Conservation (phyloP, 2,329 filamentous ascomycete genomes). For the Claviceps maximensis region DNA sequence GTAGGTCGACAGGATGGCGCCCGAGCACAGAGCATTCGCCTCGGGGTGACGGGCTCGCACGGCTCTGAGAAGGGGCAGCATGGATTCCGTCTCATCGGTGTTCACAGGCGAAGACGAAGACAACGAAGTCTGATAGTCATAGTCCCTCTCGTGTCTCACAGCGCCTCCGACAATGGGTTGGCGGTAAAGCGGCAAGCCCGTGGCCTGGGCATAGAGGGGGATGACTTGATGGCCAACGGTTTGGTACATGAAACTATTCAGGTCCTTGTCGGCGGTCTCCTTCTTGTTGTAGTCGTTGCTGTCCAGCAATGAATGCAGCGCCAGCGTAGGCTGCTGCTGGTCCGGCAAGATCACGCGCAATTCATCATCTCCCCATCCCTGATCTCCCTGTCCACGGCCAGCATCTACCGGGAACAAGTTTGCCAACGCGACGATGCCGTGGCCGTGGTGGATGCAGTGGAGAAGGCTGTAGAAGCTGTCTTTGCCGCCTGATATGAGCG, state of each 20-base stretch:
- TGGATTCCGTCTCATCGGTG: slow-evolving; percentile 79
- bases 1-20: slow-evolving; percentile 89
- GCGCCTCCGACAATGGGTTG: slow-evolving; percentile 61
- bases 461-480: slow-evolving; percentile 90
- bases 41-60: slow-evolving; percentile 59
- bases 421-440: slow-evolving; percentile 73
- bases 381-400: neutral
- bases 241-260: slow-evolving; percentile 99
- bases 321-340: slow-evolving; percentile 3
- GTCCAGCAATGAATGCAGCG: neutral
- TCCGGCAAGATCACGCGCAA: slow-evolving; percentile 10
- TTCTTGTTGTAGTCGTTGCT: neutral
- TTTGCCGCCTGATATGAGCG: slow-evolving; percentile 89
- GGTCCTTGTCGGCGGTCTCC: slow-evolving; percentile 33
- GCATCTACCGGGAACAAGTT: slow-evolving; percentile 55
- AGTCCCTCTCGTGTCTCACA: slow-evolving; percentile 59
- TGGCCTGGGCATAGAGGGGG: slow-evolving; percentile 67
- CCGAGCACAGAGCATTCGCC: slow-evolving; percentile 76
- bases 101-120: slow-evolving; percentile 10
- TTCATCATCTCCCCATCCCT: neutral
- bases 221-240: slow-evolving; percentile 84
- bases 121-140: slow-evolving; percentile 25
- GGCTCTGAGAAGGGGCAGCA: slow-evolving; percentile 58
- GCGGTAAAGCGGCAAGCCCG: slow-evolving; percentile 74
- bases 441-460: slow-evolving; percentile 78